Conservation (phyloP, 768 basidiomycete genomes). For the Lactifluus hygrophoroides region DNA sequence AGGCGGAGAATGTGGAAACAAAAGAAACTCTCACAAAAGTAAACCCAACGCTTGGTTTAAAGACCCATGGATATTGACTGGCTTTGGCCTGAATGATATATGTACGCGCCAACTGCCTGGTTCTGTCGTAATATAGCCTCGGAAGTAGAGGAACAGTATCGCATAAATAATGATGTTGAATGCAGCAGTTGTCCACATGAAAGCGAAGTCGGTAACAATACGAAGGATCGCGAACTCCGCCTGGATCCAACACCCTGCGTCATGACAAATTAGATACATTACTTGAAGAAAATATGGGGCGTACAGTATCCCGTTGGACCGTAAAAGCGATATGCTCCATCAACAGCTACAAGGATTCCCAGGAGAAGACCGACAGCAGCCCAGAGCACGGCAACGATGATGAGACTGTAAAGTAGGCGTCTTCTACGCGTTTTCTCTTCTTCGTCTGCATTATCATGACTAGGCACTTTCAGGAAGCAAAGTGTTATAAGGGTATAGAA, state of each 20-base stretch:
- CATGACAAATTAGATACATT: background rate
- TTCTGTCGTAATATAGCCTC: background rate
- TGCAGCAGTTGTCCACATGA: background rate
- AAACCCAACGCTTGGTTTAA: background rate
- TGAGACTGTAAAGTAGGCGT: background rate
- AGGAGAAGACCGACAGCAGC: background rate
- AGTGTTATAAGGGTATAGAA: background rate
- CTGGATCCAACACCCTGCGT: background rate
- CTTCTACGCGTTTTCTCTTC: background rate
- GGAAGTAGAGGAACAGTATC: background rate
- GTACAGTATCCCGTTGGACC: background rate
- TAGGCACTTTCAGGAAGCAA: background rate
- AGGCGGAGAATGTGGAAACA: too few relatives aligned
- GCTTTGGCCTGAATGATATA: background rate
- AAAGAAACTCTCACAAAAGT: constrained; percentile 3
- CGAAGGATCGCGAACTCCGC: background rate
- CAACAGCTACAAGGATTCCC: background rate
- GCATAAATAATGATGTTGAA: background rate
- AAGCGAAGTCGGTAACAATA: background rate
- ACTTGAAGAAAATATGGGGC: background rate
- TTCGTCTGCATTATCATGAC: background rate
- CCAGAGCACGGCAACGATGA: background rate
- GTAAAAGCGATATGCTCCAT: background rate
- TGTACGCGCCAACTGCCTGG: background rate
- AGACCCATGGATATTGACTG: background rate